These are phyloP conservation scores for Amauroascus verrucosus DNA, from an alignment of 2,329 filamentous ascomycete genomes.

Conservation along the genomic window DNA sequence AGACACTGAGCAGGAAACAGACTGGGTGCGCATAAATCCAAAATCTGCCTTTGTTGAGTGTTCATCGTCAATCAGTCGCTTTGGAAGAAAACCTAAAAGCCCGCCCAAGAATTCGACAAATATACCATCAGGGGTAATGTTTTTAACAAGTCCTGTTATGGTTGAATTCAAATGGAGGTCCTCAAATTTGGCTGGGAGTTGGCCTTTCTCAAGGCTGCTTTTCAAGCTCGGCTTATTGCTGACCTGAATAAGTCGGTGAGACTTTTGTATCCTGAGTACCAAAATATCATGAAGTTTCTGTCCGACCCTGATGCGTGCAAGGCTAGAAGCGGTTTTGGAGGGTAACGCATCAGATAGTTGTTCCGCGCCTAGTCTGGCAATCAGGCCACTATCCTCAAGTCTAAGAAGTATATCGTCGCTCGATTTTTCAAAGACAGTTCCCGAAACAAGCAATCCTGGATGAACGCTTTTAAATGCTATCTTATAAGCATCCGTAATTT, in stretches of 20 bases:
- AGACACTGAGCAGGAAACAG: slow-evolving; percentile 60
- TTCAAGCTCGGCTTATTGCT: slow-evolving; percentile 76
- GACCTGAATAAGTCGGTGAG: slow-evolving; percentile 63
- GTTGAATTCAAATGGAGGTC: slow-evolving; percentile 59
- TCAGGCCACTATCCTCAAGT: slow-evolving; percentile 61
- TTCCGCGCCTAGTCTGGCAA: slow-evolving; percentile 62
- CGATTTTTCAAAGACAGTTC: slow-evolving; percentile 70
- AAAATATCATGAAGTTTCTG: slow-evolving; percentile 74
- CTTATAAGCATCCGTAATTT: slow-evolving; percentile 67
- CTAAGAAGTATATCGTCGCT: slow-evolving; percentile 68
- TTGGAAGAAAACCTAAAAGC: slow-evolving; percentile 68
- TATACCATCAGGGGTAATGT: slow-evolving; percentile 67
- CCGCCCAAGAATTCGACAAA: slow-evolving; percentile 82
- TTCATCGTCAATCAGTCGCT: slow-evolving; percentile 64
- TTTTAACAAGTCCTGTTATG: slow-evolving; percentile 71
- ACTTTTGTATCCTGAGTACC: slow-evolving; percentile 74
- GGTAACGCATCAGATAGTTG: slow-evolving; percentile 78
- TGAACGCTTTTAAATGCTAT: slow-evolving; percentile 61
- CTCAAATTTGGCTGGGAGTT: slow-evolving; percentile 60
- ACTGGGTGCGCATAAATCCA: slow-evolving; percentile 66
- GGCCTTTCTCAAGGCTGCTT: slow-evolving; percentile 60
- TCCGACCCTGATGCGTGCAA: slow-evolving; percentile 74
- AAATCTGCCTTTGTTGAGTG: slow-evolving; percentile 60
- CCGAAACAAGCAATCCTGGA: slow-evolving; percentile 64
- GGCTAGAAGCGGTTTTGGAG: slow-evolving; percentile 63